Conservation (phyloP, 257 asterid genomes). For the Solanum sitiens region DNA sequence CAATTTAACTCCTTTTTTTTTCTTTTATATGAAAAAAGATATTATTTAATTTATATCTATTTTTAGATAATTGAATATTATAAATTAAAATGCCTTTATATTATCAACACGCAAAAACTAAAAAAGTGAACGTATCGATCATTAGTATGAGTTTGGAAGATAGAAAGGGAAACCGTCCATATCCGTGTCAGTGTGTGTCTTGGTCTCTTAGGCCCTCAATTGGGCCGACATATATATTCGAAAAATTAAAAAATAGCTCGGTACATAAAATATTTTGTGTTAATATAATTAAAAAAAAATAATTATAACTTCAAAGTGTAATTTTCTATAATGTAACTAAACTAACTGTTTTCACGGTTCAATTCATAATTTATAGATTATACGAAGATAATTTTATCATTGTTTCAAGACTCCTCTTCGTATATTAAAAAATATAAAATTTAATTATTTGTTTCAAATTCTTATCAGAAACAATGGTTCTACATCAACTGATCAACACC, state of each 20-base stretch:
- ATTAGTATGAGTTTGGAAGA: background rate
- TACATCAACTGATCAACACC: background rate
- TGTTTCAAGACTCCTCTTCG: accelerated
- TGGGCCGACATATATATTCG: background rate
- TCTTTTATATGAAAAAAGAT: background rate
- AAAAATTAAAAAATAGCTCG: background rate
- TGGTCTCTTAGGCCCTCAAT: background rate
- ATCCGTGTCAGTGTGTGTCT: slow-evolving; percentile 28
- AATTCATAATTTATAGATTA: background rate
- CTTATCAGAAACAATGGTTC: background rate
- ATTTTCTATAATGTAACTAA: background rate
- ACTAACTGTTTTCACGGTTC: accelerated
- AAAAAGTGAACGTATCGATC: background rate
- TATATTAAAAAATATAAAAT: background rate
- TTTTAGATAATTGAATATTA: background rate
- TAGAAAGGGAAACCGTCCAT: slow-evolving; percentile 15
- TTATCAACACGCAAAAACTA: background rate
- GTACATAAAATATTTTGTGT: background rate
- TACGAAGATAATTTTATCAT: accelerated
- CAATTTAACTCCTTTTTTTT: background rate
- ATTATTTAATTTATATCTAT: background rate
- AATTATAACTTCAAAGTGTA: background rate
- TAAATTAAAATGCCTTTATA: background rate
- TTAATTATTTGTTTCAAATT: background rate
- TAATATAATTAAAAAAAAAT: background rate